Base-by-base conservation (phyloP, 2,329 filamentous ascomycete species). In the Colletotrichum caudatum region DNA sequence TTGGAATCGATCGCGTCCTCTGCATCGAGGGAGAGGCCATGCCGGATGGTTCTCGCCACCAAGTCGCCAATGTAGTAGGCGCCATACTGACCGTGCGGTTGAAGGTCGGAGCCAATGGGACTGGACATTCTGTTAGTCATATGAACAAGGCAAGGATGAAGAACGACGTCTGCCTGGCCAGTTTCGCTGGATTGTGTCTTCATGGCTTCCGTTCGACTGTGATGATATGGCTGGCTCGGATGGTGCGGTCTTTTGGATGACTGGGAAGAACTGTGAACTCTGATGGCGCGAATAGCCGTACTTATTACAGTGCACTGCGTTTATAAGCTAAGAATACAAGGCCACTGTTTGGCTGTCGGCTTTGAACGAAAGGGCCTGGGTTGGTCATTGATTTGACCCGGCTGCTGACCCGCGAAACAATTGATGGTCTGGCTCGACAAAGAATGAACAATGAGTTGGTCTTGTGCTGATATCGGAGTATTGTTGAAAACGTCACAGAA, bases 381-480 rank as follows among this genome's bases (percentile, higher is more conserved):
- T 16, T 35, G n/a, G 12, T 7, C 6, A 11, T 26, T 41, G 35
- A 26, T 18, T 9, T 58, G n/a, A 18, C 35, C n/a, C 23, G 54
- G 26, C 16, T 23, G 20, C 9, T 7, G 33, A 56, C 33, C 53
- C 37, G 37, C 35, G 11, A 18, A 41, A 26, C 35, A 9, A 16
- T 18, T 5, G 5, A 41, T 11, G 35, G 3, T 1, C 54, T 41
- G 35, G 14, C n/a, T 23, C 16, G 37, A 26, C n/a, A 41, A 58
- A 41, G 18, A 26, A 58, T 1, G 6, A 11, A 39, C n/a, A 41
- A 26, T n/a, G 23, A 16, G 14, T 5, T 16, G 8, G 8, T 23
- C 14, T 2, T 3, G n/a, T 26, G n/a, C 9, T n/a, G 35, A 26
- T 1, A 2, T 11, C 26, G n/a, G 6, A 18, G 3, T 3, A 1